These are phyloP conservation scores for Cylindrotheca fusiformis DNA, from an alignment of 108 stramenopile species.

Conservation along the genomic window DNA sequence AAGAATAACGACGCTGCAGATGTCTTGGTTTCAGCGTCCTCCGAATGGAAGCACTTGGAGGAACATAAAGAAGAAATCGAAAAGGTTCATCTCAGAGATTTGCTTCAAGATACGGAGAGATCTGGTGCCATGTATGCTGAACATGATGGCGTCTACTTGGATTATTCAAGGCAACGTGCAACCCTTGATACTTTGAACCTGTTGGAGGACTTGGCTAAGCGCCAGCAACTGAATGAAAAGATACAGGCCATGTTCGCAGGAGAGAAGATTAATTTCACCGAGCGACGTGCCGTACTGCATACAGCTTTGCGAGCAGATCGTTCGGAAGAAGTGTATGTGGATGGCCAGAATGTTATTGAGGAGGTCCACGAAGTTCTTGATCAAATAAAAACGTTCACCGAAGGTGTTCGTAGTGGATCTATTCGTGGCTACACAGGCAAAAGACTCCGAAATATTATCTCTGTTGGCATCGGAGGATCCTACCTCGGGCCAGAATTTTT, in stretches of 20 bases:
- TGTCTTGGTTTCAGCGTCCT: constrained; percentile 53
- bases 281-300: constrained; percentile 95
- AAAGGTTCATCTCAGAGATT: constrained; percentile 66
- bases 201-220: constrained; percentile 69
- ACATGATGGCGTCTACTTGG: constrained; percentile 88
- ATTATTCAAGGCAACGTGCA: constrained; percentile 83
- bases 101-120: constrained; percentile 66
- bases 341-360: constrained; percentile 83
- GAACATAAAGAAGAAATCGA: constrained; percentile 51
- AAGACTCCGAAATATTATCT: constrained; percentile 90
- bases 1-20: neutral
- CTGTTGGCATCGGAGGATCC: constrained; percentile 99
- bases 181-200: constrained; percentile 79
- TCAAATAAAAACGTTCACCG: constrained; percentile 87
- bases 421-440: constrained; percentile 96
- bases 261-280: constrained; percentile 96
- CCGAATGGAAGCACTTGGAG: constrained; percentile 75
- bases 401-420: constrained; percentile 81
- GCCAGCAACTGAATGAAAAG: constrained; percentile 57
- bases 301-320: constrained; percentile 91
- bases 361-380: constrained; percentile 94
- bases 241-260: constrained; percentile 91
- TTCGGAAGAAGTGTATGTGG: constrained; percentile 71
- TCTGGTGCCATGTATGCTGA: constrained; percentile 72
- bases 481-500: constrained; percentile 98